Base-by-base conservation (phyloP, 768 basidiomycete species). In the Gymnopilus junonius region DNA sequence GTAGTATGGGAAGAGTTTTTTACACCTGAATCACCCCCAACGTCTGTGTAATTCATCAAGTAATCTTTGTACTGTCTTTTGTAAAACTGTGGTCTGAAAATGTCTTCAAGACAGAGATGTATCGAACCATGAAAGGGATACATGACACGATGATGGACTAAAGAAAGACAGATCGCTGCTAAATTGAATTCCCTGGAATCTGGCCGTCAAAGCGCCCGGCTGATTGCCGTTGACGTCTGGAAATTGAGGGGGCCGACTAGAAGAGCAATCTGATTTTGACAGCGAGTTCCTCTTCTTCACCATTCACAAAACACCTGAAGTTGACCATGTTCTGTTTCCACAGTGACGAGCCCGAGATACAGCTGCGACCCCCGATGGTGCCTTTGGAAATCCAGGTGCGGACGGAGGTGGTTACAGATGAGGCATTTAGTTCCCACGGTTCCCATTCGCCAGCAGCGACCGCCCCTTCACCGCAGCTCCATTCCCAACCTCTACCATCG, bases 401-500 rank as follows among this genome's bases (percentile, higher is more conserved):
- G 55, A 74, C 70, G 2, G 59, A 70, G 40, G 72, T 73, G 21
- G 66, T 71, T 43, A 67, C 72, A 8, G 68, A 73, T 45, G 65
- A 64, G 50, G 58, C 46, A 58, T 42, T 51, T 25, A 32, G 59
- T 73, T 75, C 74, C 70, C 76, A 76, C 76, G 75, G 65, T 15
- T 54, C 51, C 14, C 60, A 57, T 34, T 31, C 59, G 32, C 56
- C 62, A 25, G 59, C 61, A 61, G 61, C 64, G 67, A 63, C 62
- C 42, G 45, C 61, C 56, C n/a, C n/a, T n/a, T 65, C 71, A 43
- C 69, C 72, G 65, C 66, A 43, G 46, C 46, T 61, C 35, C 61
- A 46, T 56, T 57, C 46, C 20, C 62, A 56, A 32, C 46, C 37
- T 23, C 48, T 21, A 42, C 64, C 61, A 65, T 51, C 55, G 25